Evolutionary conservation across 1,139 yeast species (phyloP), one percentile per base, ranked within the genome.

Genomic region (Yamadazyma atmosphaerica): DNA sequence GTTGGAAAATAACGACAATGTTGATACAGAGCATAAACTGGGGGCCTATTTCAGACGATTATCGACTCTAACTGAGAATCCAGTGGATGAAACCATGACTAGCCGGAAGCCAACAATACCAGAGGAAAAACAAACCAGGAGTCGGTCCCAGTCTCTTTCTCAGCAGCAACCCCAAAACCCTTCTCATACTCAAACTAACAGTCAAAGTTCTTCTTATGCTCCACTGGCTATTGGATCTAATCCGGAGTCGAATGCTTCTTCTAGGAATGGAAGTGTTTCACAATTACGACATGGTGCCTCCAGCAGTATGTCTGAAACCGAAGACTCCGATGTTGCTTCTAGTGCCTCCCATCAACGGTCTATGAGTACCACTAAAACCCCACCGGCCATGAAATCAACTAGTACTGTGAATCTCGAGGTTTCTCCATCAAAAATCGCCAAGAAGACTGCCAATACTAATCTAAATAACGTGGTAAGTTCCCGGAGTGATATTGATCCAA

Each of bases 1-100:
- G 30, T 50, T 70, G 33, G 75, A 69, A 36, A 68, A 65, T 43
- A 64, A 58, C 42, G 76, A 68, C 26, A 59, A 51, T 36, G 72
- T 63, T 9, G 73, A 65, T 46, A 60, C 70, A 7, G 77, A 73
- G 43, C 72, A 66, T 43, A 74, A 74, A 55, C 75, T 79, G 37
- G 81, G 81, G 12, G 89, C 87, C 26, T 84, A 83, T 54, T 83
- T 84, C 55, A 71, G 85, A 49, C 69, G 94, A 42, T 60, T 85
- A 34, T 83, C 92, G 1, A 81, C 86, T 0, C 60, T 85, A 23
- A 85, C 82, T 18, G 92, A 83, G 49, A 72, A 68, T 39, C 74
- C 74, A n/a, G 49, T 45, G 4, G 72, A 64, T 41, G 73, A 65
- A 32, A 39, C 34, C 13, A 10, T 41, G n/a, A 22, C 19, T 5